Base-by-base conservation (phyloP, 768 basidiomycete species). In the Strobilomyces echinocephalus region DNA sequence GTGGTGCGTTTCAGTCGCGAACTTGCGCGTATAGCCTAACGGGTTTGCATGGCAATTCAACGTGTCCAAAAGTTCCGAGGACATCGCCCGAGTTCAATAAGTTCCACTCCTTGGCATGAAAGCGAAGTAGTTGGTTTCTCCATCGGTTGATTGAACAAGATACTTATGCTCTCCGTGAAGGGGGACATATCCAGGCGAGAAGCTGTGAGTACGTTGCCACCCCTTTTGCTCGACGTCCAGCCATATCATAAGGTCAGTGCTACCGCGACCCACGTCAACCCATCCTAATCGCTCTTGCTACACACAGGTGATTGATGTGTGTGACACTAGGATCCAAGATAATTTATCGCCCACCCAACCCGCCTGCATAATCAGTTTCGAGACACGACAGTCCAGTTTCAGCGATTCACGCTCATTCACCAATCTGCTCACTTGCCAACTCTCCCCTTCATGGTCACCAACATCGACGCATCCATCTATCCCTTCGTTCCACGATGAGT, bases 161-260 rank as follows among this genome's bases (percentile, higher is more conserved):
- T 28, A 38, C 45, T 45, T 21, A 59, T 44, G 49, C 18, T 8
- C 18, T 8, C n/a, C 31, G 0, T 35, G 5, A 60, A 95, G 92
- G 95, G 97, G 43, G 98, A 99, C 61, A 78, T 98, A 44, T 95
- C 93, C 11, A 77, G 97, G 20, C 95, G 97, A 69, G 97, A 99
- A 71, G 94, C 92, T 18, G 97, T 99, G 53, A 95, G 92, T 67
- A 98, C 98, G 97, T 76, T 98, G n/a, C 97, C 97, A 6, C 95
- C 97, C 1, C 79, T 99, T 2, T 85, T 98, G 60, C 81, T 99
- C 34, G 90, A 93, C 52, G 91, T 98, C 18, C 77, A 91, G 63
- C 91, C 97, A 0, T 88, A 97, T 66, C 95, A 98, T 68, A 77
- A 74, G 63, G 88, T 84, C 64, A 47, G 77, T 72, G 11, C 10